A percentile compares a stretch with the other conserved stretches of the same genome.
Conservation (phyloP, 306 rosid species). For the Acacia acuminata region DNA sequence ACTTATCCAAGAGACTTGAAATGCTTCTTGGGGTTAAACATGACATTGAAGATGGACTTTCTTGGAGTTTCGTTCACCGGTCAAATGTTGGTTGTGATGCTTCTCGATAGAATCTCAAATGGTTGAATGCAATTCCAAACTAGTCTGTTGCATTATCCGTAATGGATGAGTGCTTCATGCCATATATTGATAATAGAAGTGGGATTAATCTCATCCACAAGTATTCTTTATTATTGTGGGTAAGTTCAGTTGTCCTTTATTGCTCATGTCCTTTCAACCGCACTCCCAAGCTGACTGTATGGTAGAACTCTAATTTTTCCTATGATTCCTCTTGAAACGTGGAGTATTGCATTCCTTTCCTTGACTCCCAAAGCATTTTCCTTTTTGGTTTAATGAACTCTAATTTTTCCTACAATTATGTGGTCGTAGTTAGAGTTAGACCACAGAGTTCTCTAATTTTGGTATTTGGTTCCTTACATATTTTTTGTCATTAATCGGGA, state of each 20-base stretch:
- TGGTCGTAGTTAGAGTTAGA: not conserved
- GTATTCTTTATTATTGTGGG: constrained; percentile 67
- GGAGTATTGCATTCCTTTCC: not conserved
- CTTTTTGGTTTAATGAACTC: not conserved
- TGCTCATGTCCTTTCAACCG: not conserved
- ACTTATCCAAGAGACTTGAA: constrained; percentile 56
- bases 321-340: not conserved
- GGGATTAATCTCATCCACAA: constrained; percentile 63
- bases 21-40: constrained; percentile 65
- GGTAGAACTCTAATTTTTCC: not conserved
- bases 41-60: constrained; percentile 59
- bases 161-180: constrained; percentile 71
- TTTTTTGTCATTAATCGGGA: not conserved
- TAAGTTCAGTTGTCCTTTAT: constrained; percentile 38
- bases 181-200: constrained; percentile 56
- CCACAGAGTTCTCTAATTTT: not conserved
- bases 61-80: constrained; percentile 60
- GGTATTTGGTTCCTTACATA: not conserved
- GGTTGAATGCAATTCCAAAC: constrained; percentile 61
- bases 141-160: constrained; percentile 64
- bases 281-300: not conserved
- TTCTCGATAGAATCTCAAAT: constrained; percentile 34
- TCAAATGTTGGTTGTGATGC: constrained; percentile 38
- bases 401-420: not conserved
- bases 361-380: not conserved